Conservation (phyloP, 257 asterid species). For the Henckelia pumila region DNA sequence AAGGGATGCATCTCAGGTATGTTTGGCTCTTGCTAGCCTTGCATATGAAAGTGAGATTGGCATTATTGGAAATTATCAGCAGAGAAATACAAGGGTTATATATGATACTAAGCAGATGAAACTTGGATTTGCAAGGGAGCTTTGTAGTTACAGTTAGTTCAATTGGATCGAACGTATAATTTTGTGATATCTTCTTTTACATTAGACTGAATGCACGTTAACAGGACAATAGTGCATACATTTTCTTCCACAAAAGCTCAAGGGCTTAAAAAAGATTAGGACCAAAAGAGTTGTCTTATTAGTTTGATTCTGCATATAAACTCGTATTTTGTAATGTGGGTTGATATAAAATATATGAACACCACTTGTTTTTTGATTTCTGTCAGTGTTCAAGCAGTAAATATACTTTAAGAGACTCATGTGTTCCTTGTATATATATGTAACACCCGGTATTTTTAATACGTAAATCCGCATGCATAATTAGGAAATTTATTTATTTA, state of each 20-base stretch:
- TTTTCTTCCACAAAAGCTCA: constrained; percentile 23
- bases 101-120: constrained; percentile 62
- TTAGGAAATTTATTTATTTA: no score
- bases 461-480: no score
- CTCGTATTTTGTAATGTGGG: constrained; percentile 22
- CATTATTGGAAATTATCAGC: constrained; percentile 89
- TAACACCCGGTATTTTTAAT: no score
- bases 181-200: neutral
- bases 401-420: neutral
- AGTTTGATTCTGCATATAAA: constrained; percentile 26
- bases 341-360: constrained; percentile 34
- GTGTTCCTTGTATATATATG: no score
- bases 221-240: neutral
- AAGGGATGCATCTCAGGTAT: constrained; percentile 77
- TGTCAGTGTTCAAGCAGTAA: constrained; percentile 20
- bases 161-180: neutral
- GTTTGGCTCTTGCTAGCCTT: constrained; percentile 87
- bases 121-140: constrained; percentile 83
- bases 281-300: constrained; percentile 14
- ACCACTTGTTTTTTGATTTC: constrained; percentile 16
- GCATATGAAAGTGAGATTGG: constrained; percentile 65
- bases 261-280: constrained; percentile 20
- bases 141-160: constrained; percentile 51
- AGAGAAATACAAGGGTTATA: constrained; percentile 70
- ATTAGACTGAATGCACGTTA: neutral